Evolutionary conservation across 306 rosid species (phyloP).

Genomic region (Pachyrhizus erosus): DNA sequence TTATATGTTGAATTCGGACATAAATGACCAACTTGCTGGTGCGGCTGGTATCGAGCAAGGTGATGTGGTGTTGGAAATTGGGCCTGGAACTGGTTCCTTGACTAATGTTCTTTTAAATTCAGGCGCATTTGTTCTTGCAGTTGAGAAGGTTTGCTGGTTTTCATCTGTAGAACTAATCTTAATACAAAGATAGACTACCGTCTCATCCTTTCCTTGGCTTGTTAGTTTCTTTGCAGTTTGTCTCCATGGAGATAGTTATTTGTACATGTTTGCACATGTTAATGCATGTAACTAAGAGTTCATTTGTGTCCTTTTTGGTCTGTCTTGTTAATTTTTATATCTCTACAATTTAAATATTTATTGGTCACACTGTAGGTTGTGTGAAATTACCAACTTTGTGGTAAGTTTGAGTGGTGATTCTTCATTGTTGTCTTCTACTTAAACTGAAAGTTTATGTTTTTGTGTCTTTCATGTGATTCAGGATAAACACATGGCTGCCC

Average conservation of each 20-base stretch:
- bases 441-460: slow-evolving; percentile 31
- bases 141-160: slow-evolving; percentile 74
- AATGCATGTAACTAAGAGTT: slow-evolving; percentile 19
- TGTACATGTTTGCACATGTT: neutral
- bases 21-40: slow-evolving; percentile 74
- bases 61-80: slow-evolving; percentile 83
- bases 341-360: neutral
- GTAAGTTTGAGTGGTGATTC: neutral
- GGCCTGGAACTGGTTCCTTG: slow-evolving; percentile 96
- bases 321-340: neutral
- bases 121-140: slow-evolving; percentile 80
- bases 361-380: neutral
- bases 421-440: slow-evolving; percentile 26
- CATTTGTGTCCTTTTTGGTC: neutral
- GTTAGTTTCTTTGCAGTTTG: slow-evolving; percentile 28
- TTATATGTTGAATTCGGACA: slow-evolving; percentile 82
- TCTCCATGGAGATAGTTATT: slow-evolving; percentile 3
- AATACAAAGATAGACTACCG: neutral
- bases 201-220: slow-evolving; percentile 11
- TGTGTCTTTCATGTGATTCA: slow-evolving; percentile 42
- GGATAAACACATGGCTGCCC: slow-evolving; percentile 91
- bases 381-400: slow-evolving; percentile 9
- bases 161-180: slow-evolving; percentile 21
- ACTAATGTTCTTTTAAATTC: slow-evolving; percentile 71
- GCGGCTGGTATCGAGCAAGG: slow-evolving; percentile 72